Base-by-base conservation (phyloP, 139 green algal species). In the Auxenochlorella pyrenoidosa region DNA sequence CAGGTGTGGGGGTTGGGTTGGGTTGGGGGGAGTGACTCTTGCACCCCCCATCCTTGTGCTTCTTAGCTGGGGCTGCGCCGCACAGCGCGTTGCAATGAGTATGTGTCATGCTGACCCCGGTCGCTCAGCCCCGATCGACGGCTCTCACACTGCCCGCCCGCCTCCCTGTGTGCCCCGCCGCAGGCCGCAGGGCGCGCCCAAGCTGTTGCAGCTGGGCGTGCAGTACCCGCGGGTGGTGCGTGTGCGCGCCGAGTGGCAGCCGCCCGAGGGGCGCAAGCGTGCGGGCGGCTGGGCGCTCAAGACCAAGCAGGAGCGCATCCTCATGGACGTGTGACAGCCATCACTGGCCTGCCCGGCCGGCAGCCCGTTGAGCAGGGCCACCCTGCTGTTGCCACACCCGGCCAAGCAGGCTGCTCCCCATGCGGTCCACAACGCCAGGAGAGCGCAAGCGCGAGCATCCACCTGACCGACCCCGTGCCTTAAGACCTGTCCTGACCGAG, bases 191-290 rank as follows among this genome's bases (percentile, higher is more conserved):
- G 38, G 66, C 43, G 51, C 16, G 12, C 28, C 26, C 75, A 63
- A 72, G 76, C 71, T 78, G 43, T 34, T 88, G 59, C 38, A 71
- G 80, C 86, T 92, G 54, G 89, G 89, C 18, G 15, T 65, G 44
- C 79, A 88, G 28, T 90, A 77, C 47, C 89, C 89, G 40, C 86
- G 84, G 40, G 58, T 90, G 26, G 89, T 88, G 44, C 71, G 34
- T 12, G 89, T 92, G 44, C 78, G 89, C 21, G 59, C 78, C 28
- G 89, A 92, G 72, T 92, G 89, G 89, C 41, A 68, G 26, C 19
- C 28, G 30, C 40, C 60, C 30, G 47, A 65, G 80, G 63, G 58
- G 3, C 43, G 47, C 36, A 59, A 81, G 75, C 75, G 43, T 1
- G 13, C 75, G 0, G 66, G 58, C 41, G 89, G 79, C 34, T 90